A percentile compares a stretch with the other conserved stretches of the same genome.
These are phyloP conservation scores for Clonostachys rosea DNA, from an alignment of 2,329 filamentous ascomycete species.

Conservation along the genomic window DNA sequence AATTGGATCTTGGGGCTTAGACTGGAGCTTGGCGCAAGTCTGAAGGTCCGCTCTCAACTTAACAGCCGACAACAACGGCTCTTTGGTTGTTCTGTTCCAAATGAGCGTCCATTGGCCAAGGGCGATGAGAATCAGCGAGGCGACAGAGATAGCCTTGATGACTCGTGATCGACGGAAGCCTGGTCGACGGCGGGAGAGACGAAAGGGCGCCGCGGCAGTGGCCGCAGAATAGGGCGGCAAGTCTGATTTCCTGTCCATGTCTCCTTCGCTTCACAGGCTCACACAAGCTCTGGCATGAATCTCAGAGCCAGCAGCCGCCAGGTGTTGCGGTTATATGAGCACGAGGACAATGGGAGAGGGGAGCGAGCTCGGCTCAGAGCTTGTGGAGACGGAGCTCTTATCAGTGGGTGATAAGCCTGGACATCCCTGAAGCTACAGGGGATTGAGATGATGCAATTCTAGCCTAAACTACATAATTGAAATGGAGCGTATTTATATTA, in stretches of 20 bases:
- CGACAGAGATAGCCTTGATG: slow-evolving; percentile 35
- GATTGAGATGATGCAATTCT: too few species aligned
- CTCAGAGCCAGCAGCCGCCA: not conserved
- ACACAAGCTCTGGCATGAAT: not conserved
- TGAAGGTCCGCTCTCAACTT: slow-evolving; percentile 49
- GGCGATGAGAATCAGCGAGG: slow-evolving; percentile 45
- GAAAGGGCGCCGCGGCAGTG: not conserved
- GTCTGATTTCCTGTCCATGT: not conserved
- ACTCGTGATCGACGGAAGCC: slow-evolving; percentile 35
- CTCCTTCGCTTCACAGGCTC: too few species aligned
- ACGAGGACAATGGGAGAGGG: not conserved
- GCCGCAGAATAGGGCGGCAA: not conserved
- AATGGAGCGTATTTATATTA: too few species aligned
- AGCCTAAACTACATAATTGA: too few species aligned
- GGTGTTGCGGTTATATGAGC: not conserved
- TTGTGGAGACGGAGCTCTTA: too few species aligned
- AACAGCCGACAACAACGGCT: slow-evolving; percentile 1
- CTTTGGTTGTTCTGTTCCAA: slow-evolving; percentile 13
- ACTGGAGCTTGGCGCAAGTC: slow-evolving; percentile 49
- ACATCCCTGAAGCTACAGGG: too few species aligned
- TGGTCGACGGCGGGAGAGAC: slow-evolving; percentile 11
- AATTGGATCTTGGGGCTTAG: slow-evolving; percentile 49
- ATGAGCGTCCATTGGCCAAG: slow-evolving; percentile 43
- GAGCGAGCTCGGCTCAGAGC: not conserved
- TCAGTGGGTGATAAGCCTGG: too few species aligned